A percentile compares a stretch with the other conserved stretches of the same genome.
These are phyloP conservation scores for Botryosphaeria dothidea DNA, from an alignment of 2,329 filamentous ascomycete species.

Conservation along the genomic window DNA sequence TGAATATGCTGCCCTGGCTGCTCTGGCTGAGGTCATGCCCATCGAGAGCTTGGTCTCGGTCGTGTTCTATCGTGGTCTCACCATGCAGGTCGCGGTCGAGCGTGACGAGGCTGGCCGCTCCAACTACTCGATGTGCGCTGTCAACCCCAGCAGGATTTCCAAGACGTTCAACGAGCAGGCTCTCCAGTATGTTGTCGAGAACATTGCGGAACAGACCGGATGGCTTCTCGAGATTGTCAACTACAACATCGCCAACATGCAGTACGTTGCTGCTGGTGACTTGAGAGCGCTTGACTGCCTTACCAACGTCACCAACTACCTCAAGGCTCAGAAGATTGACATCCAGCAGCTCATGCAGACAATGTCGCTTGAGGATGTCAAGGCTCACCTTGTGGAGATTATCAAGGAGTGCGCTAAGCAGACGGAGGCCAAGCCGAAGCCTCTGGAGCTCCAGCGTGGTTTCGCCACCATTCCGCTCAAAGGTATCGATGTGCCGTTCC, in stretches of 20 bases:
- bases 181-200: slow-evolving; percentile 93
- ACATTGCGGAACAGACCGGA: slow-evolving; percentile 87
- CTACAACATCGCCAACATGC: slow-evolving; percentile 75
- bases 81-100: slow-evolving; percentile 99
- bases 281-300: slow-evolving; percentile 66
- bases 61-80: slow-evolving; percentile 97
- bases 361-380: slow-evolving; percentile 85
- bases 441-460: slow-evolving; percentile 87
- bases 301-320: slow-evolving; percentile 84
- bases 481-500: slow-evolving; percentile 98
- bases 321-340: slow-evolving; percentile 96
- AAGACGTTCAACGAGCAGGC: slow-evolving; percentile 99
- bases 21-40: slow-evolving; percentile 98
- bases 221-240: slow-evolving; percentile 99
- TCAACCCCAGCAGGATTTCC: slow-evolving; percentile 96
- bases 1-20: slow-evolving; percentile 96
- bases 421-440: slow-evolving; percentile 84
- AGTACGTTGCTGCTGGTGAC: slow-evolving; percentile 69
- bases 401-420: slow-evolving; percentile 85
- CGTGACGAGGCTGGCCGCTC: slow-evolving; percentile 89
- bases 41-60: slow-evolving; percentile 98
- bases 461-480: slow-evolving; percentile 96
- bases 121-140: slow-evolving; percentile 99
- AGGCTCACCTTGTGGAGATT: slow-evolving; percentile 84
- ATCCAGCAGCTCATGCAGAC: slow-evolving; percentile 90